Evolutionary conservation across 495 filamentous ascomycete genomes (phyloP).

Genomic region (Hypoxylon intermedium): DNA sequence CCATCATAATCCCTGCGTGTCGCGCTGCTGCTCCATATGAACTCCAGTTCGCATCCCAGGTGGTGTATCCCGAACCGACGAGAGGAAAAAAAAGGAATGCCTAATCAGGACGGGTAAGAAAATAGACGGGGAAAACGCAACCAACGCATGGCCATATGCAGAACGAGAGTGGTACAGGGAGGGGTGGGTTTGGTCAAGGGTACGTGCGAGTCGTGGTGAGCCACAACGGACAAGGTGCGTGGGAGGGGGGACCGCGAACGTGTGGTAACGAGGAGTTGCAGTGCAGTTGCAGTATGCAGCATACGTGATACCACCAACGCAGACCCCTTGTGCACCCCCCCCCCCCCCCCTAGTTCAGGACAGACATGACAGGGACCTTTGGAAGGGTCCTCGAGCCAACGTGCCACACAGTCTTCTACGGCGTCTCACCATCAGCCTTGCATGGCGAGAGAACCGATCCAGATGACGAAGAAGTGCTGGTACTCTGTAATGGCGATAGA

Average conservation of each 20-base stretch:
- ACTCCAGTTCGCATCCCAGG: slow-evolving; percentile 38
- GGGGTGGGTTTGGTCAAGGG: slow-evolving; percentile 9
- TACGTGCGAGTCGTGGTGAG: slow-evolving; percentile 28
- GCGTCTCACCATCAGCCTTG: slow-evolving; percentile 38
- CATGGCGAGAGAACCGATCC: slow-evolving; percentile 24
- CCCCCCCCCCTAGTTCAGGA: neutral
- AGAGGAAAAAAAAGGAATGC: slow-evolving; percentile 21
- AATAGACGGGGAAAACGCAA: slow-evolving; percentile 6
- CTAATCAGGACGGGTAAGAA: slow-evolving; percentile 18
- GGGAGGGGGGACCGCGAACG: slow-evolving; percentile 15
- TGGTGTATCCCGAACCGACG: slow-evolving; percentile 21
- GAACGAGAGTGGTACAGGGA: slow-evolving; percentile 26
- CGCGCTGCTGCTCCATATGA: slow-evolving; percentile 32
- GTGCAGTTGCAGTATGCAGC: slow-evolving; percentile 39
- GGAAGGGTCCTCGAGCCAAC: slow-evolving; percentile 3
- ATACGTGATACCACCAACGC: slow-evolving; percentile 39
- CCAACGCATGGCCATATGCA: slow-evolving; percentile 36
- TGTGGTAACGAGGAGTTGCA: slow-evolving; percentile 40
- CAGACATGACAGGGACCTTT: neutral
- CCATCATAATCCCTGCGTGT: slow-evolving; percentile 24
- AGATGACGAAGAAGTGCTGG: slow-evolving; percentile 11
- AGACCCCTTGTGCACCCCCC: slow-evolving; percentile 9
- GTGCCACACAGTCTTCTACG: slow-evolving; percentile 12
- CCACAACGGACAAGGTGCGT: slow-evolving; percentile 31
- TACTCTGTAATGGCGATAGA: slow-evolving; percentile 26